These are phyloP conservation scores for Curvularia eragrostidis DNA, from an alignment of 2,329 filamentous ascomycete species.

Conservation along the genomic window DNA sequence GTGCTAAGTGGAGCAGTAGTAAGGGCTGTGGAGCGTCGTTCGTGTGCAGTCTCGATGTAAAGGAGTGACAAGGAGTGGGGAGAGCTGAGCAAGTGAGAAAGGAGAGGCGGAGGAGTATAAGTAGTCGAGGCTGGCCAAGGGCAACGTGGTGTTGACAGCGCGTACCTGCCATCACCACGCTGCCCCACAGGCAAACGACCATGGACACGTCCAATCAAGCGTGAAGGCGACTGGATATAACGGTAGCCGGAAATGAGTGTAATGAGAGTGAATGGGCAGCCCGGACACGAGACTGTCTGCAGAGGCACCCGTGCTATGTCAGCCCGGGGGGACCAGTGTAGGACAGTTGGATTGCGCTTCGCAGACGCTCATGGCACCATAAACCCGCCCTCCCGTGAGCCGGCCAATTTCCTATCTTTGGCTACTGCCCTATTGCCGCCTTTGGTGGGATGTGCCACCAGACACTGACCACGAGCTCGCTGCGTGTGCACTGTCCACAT, in stretches of 20 bases:
- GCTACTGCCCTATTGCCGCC: constrained; percentile 5
- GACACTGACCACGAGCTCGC: constrained; percentile 10
- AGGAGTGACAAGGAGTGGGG: constrained; percentile 16
- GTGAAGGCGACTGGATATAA: no score
- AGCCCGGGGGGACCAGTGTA: constrained; percentile 2
- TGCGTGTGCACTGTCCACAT: constrained; percentile 9
- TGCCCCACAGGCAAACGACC: constrained; percentile 22
- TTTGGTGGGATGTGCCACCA: constrained; percentile 15
- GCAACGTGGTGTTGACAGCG: constrained; percentile 19
- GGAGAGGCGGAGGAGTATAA: constrained; percentile 15
- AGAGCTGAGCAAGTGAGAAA: constrained; percentile 6
- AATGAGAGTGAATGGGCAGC: constrained; percentile 3
- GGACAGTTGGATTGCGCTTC: constrained; percentile 1
- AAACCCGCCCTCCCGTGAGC: constrained; percentile 1
- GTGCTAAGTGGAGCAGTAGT: constrained; percentile 16
- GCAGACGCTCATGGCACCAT: constrained; percentile 7
- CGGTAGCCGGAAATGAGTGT: not conserved
- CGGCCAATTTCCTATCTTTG: not conserved
- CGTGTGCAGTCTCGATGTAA: constrained; percentile 17
- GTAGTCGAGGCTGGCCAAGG: constrained; percentile 13
- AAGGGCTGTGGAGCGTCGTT: constrained; percentile 24
- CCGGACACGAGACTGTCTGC: not conserved
- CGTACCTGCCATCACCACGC: constrained; percentile 20
- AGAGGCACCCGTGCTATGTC: constrained; percentile 1
- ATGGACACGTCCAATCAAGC: not conserved